Percentiles rank a stretch among this genome's conserved stretches.
Evolutionary conservation across 257 asterid genomes (phyloP).

Genomic region (Buddleja alternifolia): DNA sequence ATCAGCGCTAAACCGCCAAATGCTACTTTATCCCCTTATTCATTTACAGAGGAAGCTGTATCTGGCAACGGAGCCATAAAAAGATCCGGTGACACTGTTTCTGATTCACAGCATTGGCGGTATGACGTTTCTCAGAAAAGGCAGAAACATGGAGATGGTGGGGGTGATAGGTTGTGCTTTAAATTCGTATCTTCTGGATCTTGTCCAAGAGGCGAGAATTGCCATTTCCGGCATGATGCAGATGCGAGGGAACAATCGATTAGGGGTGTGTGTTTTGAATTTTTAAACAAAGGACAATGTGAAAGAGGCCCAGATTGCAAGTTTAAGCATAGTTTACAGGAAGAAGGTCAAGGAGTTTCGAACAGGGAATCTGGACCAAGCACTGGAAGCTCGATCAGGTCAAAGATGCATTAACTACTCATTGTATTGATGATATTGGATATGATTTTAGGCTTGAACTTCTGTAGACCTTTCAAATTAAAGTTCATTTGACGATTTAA

Average conservation of each 20-base stretch:
- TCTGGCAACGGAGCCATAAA: constrained; percentile 51
- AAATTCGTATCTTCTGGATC: constrained; percentile 85
- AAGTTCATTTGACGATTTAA: constrained; percentile 16
- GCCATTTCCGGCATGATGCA: constrained; percentile 85
- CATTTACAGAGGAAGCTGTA: constrained; percentile 39
- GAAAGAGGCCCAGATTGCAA: constrained; percentile 94
- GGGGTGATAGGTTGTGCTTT: constrained; percentile 72
- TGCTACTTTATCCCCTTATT: constrained; percentile 78
- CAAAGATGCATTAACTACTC: constrained; percentile 22
- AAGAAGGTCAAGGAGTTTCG: constrained; percentile 56
- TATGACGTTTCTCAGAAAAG: constrained; percentile 82
- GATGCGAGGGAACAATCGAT: constrained; percentile 85
- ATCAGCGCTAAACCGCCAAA: constrained; percentile 72
- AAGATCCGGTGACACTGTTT: constrained; percentile 56
- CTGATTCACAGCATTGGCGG: constrained; percentile 93
- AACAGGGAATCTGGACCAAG: constrained; percentile 57
- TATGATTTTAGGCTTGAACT: constrained; percentile 17
- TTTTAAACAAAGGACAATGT: constrained; percentile 92
- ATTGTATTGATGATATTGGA: constrained; percentile 4
- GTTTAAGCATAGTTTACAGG: constrained; percentile 79
- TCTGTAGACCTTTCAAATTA: constrained; percentile 5
- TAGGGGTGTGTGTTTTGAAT: constrained; percentile 96
- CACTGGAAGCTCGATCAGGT: constrained; percentile 66
- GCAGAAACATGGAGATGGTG: constrained; percentile 79
- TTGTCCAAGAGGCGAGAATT: constrained; percentile 86